Base-by-base conservation (phyloP, 106 monocot species). In the Phalaenopsis equestris region DNA sequence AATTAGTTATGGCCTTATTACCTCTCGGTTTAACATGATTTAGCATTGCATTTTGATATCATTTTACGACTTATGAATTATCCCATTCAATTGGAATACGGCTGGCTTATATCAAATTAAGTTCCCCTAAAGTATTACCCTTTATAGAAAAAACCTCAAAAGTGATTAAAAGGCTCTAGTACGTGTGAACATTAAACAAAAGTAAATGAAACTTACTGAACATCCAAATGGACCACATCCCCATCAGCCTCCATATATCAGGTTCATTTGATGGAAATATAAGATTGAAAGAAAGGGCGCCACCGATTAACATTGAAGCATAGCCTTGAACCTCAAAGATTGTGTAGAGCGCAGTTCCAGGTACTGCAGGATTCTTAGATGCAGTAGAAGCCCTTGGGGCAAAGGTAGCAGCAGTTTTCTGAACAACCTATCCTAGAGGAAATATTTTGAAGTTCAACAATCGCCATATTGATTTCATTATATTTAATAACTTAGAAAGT, bases 141-240 rank as follows among this genome's bases (percentile, higher is more conserved):
- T 52, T 52, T 12, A 52, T 12, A 12, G 14, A 52, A 52, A 52
- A 15, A 30, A 30, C 30, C 30, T 14, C 52, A 52, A 52, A 52
- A 52, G 10, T 12, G 52, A 52, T 52, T 52, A 1, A 0, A 52
- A 52, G 52, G 52, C 14, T 52, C 52, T 52, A 30, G 30, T 30
- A 30, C 30, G 30, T 30, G 30, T 30, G 30, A 30, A 30, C 30
- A 30, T 30, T 30, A 30, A 30, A 30, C 30, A 30, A 0, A 30
- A 75, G 7, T 21, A 56, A 75, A 82, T 49, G 0, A 83, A 55
- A 88, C 96, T 89, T 84, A 96, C 96, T 94, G 81, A 94, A 99
- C 98, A 99, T 99, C 98, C 98, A 99, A 82, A 99, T 93, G 49
- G 98, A 99, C 98, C 98, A 99, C 98, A 99, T 99, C 37, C 98